phyloP scores from a whole-genome alignment of 495 filamentous ascomycete species.

The Astrothelium macrocarpum region DNA sequence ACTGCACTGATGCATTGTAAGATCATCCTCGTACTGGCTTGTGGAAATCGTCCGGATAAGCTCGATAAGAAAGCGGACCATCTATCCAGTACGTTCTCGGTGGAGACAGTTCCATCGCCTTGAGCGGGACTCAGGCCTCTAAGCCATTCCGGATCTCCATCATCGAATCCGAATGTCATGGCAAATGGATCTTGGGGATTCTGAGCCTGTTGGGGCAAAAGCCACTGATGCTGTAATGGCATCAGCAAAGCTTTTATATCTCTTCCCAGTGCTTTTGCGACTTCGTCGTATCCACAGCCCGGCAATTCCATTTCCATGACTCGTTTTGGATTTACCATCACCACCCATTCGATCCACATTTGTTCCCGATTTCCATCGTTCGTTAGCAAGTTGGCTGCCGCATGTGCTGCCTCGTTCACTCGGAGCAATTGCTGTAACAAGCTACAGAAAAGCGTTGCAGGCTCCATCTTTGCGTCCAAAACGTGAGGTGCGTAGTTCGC shows the following conservation, averaged over 20 bases:
- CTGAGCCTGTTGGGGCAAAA: constrained; percentile 29
- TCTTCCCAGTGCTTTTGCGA: constrained; percentile 58
- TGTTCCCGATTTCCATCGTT: constrained; percentile 65
- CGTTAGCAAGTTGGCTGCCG: constrained; percentile 66
- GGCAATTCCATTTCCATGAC: constrained; percentile 43
- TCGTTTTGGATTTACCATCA: constrained; percentile 57
- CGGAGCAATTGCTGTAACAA: constrained; percentile 75
- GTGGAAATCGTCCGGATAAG: constrained; percentile 65
- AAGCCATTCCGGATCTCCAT: background rate
- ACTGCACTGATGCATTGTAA: constrained; percentile 60
- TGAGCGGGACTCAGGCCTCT: constrained; percentile 8
- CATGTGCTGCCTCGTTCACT: constrained; percentile 84
- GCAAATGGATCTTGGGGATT: constrained; percentile 32
- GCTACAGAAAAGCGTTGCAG: constrained; percentile 79
- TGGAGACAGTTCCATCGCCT: constrained; percentile 32
- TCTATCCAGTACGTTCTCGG: constrained; percentile 58
- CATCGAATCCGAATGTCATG: constrained; percentile 27
- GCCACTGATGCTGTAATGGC: constrained; percentile 37
- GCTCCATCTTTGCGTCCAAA: constrained; percentile 70
- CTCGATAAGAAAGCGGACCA: constrained; percentile 76
- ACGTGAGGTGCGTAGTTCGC: constrained; percentile 73
- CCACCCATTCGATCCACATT: constrained; percentile 91
- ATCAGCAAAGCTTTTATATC: constrained; percentile 66
- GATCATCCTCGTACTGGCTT: constrained; percentile 54
- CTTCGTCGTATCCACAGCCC: constrained; percentile 53